A percentile compares a stretch with the other conserved stretches of the same genome.
Evolutionary conservation across 139 green algal genomes (phyloP).

Genomic region (Astrephomene gubernaculifera): DNA sequence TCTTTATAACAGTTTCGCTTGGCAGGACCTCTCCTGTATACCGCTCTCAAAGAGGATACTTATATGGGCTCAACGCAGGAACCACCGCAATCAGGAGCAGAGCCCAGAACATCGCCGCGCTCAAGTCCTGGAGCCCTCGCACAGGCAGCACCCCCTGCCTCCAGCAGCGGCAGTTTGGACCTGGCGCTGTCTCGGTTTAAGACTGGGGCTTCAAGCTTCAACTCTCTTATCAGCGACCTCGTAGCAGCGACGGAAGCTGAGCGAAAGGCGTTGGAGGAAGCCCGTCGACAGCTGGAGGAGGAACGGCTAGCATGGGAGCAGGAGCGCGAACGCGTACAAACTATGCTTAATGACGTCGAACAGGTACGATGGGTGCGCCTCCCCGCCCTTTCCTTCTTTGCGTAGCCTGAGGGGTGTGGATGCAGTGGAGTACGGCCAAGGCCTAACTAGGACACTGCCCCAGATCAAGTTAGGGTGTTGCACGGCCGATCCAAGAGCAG

Average conservation of each 20-base stretch:
- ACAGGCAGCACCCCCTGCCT: not conserved
- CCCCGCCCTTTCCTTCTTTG: too few relatives aligned
- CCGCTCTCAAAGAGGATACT: too few relatives aligned
- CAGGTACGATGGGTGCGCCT: too few relatives aligned
- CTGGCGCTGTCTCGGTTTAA: constrained; percentile 38
- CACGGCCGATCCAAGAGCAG: too few relatives aligned
- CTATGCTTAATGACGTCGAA: constrained; percentile 49
- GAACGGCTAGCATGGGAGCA: constrained; percentile 59
- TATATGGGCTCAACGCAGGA: too few relatives aligned
- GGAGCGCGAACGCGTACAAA: constrained; percentile 58
- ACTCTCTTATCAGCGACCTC: constrained; percentile 50
- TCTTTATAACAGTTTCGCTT: too few relatives aligned
- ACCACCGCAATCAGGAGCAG: not conserved
- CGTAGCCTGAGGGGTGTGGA: too few relatives aligned
- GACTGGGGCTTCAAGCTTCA: constrained; percentile 39
- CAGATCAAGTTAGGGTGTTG: too few relatives aligned
- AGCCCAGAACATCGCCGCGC: not conserved
- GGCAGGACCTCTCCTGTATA: too few relatives aligned
- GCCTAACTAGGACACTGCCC: too few relatives aligned
- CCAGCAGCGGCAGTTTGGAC: constrained; percentile 25
- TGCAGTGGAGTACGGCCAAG: too few relatives aligned
- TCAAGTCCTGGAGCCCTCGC: not conserved
- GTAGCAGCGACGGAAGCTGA: constrained; percentile 53
- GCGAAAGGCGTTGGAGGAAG: constrained; percentile 47
- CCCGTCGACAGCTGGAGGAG: constrained; percentile 50